Conservation (phyloP, 1,284 basidiomycete species). For the Ustilago loliicola region DNA sequence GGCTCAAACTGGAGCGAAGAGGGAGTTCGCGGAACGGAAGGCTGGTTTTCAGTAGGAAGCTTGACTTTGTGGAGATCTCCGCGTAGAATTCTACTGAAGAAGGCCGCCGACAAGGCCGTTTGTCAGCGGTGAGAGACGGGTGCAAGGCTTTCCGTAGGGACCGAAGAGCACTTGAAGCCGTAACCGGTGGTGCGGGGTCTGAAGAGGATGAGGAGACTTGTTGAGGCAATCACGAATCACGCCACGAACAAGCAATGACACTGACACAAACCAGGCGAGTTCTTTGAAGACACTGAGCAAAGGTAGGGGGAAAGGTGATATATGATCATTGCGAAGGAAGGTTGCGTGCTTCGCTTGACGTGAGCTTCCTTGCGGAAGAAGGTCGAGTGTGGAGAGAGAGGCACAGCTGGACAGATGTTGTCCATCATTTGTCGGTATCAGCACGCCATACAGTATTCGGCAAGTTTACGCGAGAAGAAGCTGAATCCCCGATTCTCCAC, state of each 20-base stretch:
- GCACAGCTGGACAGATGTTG: constrained; percentile 19
- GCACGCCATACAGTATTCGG: constrained; percentile 31
- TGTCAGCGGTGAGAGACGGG: background rate
- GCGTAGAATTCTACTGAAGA: background rate
- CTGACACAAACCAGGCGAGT: too few species aligned
- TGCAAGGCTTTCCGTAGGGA: too few species aligned
- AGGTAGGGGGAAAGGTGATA: background rate
- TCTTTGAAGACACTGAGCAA: background rate
- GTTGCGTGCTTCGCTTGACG: constrained; percentile 39
- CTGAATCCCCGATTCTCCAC: background rate
- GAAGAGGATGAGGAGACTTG: background rate
- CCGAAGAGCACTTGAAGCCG: background rate
- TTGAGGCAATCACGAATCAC: background rate
- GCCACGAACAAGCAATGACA: background rate
- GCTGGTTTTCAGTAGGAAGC: background rate
- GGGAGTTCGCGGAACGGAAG: background rate
- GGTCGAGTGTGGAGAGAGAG: background rate
- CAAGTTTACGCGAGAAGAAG: constrained; percentile 12
- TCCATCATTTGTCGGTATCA: constrained; percentile 25
- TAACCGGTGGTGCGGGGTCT: constrained; percentile 4
- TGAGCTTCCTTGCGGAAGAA: background rate
- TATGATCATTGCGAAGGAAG: constrained; percentile 10
- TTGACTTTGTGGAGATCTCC: background rate
- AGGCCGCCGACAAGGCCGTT: background rate
- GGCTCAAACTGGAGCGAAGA: background rate